Evolutionary conservation across 768 basidiomycete species (phyloP).

Genomic region (Lactifluus rugatus): DNA sequence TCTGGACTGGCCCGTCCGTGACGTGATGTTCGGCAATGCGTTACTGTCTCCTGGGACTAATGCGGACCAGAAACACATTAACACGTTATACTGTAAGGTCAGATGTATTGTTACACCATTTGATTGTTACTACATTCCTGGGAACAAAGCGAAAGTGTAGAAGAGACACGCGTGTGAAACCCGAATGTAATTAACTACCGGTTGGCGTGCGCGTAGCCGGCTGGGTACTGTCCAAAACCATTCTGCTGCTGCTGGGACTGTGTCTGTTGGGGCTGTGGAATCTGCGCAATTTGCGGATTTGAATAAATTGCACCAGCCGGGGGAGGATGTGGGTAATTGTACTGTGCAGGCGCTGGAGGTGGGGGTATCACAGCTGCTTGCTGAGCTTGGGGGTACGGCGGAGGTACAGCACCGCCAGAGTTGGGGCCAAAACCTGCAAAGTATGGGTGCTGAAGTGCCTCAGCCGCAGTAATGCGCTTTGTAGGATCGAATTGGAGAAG

Average conservation of each 20-base stretch:
- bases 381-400: constrained; percentile 37
- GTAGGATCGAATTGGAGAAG: constrained; percentile 94
- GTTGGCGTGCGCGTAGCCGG: constrained; percentile 16
- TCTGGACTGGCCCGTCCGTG: too few species aligned
- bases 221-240: constrained; percentile 20
- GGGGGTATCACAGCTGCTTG: constrained; percentile 37
- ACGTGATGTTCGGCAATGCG: too few species aligned
- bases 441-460: constrained; percentile 88
- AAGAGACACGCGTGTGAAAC: not conserved
- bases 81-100: not conserved
- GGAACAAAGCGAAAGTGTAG: not conserved
- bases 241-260: constrained; percentile 18
- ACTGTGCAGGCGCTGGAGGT: constrained; percentile 28
- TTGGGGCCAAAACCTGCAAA: constrained; percentile 42
- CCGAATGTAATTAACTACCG: constrained; percentile 4
- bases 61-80: not conserved
- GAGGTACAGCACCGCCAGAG: constrained; percentile 33
- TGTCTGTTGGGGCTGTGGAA: constrained; percentile 30
- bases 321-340: constrained; percentile 60
- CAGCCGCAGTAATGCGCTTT: constrained; percentile 82
- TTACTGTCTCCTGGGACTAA: not conserved
- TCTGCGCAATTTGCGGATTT: constrained; percentile 12
- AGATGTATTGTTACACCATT: constrained; percentile 3
- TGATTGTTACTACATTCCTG: not conserved
- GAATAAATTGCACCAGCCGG: constrained; percentile 26